A percentile compares a stretch with the other conserved stretches of the same genome.
Evolutionary conservation across 768 basidiomycete species (phyloP).

Genomic region (Obba rivulosa): DNA sequence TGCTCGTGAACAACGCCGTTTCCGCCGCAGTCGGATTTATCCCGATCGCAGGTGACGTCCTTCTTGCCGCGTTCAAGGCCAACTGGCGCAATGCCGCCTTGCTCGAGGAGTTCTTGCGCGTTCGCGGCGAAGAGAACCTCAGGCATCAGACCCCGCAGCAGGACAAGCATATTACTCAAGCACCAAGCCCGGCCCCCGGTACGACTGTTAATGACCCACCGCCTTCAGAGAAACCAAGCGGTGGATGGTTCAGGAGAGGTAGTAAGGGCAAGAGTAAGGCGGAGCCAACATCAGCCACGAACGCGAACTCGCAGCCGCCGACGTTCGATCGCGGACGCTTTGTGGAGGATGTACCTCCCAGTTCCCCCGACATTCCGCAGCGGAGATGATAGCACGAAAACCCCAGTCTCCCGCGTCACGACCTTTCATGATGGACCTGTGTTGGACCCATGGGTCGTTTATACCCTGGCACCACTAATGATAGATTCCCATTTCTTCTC

Average conservation of each 20-base stretch:
- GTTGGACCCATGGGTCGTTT: no score
- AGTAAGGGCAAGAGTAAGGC: constrained; percentile 10
- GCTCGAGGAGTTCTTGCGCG: constrained; percentile 77
- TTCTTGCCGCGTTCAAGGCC: constrained; percentile 75
- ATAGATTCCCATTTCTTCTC: no score
- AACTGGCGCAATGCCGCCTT: constrained; percentile 87
- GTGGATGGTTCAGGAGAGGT: constrained; percentile 13
- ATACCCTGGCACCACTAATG: no score
- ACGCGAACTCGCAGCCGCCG: background rate
- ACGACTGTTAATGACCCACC: background rate
- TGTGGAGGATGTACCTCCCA: constrained; percentile 29
- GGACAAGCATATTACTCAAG: constrained; percentile 4
- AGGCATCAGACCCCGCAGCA: constrained; percentile 35
- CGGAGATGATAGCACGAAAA: background rate
- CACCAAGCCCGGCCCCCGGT: background rate
- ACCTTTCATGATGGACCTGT: no score
- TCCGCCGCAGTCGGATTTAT: constrained; percentile 62
- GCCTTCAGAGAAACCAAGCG: background rate
- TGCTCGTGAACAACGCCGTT: constrained; percentile 74
- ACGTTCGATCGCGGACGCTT: constrained; percentile 29
- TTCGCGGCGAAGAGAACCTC: constrained; percentile 71
- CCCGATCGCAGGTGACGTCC: constrained; percentile 71
- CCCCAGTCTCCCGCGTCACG: no score
- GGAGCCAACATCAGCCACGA: background rate
- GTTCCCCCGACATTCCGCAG: background rate